These are phyloP conservation scores for Cyberlindnera euphorbiiphila DNA, from an alignment of 805 yeast genomes.

Conservation along the genomic window DNA sequence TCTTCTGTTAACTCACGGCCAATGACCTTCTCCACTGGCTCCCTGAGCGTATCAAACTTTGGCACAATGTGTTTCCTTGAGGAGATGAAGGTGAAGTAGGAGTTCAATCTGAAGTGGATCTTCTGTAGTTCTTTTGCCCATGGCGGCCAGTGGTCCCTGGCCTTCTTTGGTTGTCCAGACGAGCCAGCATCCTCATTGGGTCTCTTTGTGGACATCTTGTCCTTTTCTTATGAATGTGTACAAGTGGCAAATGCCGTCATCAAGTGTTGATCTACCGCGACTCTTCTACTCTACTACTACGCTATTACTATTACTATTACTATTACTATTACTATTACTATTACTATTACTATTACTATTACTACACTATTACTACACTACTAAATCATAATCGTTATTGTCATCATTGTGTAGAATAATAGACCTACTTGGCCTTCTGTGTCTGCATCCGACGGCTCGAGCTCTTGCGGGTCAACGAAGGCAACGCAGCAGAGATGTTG, in stretches of 20 bases:
- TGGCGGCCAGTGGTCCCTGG: conserved; percentile 21
- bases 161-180: conserved; percentile 5
- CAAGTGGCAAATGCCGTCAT: no score
- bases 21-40: conserved; percentile 48
- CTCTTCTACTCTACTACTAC: no score
- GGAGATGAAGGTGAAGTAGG: conserved; percentile 59
- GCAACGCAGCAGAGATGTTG: conserved; percentile 30
- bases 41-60: conserved; percentile 48
- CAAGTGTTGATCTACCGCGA: no score
- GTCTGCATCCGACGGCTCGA: conserved; percentile 10
- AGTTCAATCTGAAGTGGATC: conserved; percentile 50
- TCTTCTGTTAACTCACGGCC: conserved; percentile 39
- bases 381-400: no score
- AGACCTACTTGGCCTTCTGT: no score
- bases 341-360: no score
- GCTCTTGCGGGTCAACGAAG: conserved; percentile 21
- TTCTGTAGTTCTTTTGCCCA: conserved; percentile 40
- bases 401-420: no score
- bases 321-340: no score
- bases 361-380: no score
- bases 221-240: no score
- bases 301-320: no score
- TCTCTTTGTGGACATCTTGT: neutral
- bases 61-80: conserved; percentile 59
- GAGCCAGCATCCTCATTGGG: neutral